These are phyloP conservation scores for Coffea eugenioides DNA, from an alignment of 257 asterid genomes.

Conservation along the genomic window DNA sequence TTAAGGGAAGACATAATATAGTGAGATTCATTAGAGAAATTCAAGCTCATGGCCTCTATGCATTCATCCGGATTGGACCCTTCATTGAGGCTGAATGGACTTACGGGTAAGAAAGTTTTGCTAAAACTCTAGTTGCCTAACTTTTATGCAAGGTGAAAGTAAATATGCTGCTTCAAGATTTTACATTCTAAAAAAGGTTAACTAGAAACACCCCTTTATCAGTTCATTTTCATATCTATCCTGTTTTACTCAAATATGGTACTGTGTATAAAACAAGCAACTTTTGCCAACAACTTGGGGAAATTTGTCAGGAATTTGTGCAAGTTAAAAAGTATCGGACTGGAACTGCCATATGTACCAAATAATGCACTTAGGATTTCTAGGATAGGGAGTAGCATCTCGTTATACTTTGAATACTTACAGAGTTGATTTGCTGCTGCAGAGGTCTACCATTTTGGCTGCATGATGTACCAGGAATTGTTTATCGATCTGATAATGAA, in stretches of 20 bases:
- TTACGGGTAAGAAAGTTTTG: constrained; percentile 57
- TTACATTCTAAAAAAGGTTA: too few species aligned
- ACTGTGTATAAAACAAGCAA: neutral
- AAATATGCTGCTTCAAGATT: neutral
- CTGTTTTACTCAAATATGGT: neutral
- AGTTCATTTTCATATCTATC: neutral
- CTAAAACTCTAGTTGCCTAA: neutral
- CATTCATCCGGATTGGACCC: constrained; percentile 82
- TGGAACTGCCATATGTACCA: too few species aligned
- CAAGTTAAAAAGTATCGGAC: too few species aligned
- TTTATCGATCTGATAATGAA: constrained; percentile 71
- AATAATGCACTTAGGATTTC: neutral
- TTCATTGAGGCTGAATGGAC: constrained; percentile 83
- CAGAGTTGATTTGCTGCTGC: neutral
- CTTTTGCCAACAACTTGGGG: too few species aligned
- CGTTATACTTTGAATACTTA: neutral
- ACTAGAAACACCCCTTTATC: neutral
- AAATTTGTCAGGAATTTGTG: too few species aligned
- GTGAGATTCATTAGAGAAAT: constrained; percentile 65
- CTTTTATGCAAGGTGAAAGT: neutral
- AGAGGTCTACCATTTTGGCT: constrained; percentile 96
- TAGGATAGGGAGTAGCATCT: neutral
- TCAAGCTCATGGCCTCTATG: constrained; percentile 74
- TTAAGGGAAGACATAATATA: constrained; percentile 62
- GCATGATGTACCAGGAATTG: constrained; percentile 66